Evolutionary conservation across 176 grass and related monocot genomes (phyloP).

Genomic region (Oryza glaberrima): DNA sequence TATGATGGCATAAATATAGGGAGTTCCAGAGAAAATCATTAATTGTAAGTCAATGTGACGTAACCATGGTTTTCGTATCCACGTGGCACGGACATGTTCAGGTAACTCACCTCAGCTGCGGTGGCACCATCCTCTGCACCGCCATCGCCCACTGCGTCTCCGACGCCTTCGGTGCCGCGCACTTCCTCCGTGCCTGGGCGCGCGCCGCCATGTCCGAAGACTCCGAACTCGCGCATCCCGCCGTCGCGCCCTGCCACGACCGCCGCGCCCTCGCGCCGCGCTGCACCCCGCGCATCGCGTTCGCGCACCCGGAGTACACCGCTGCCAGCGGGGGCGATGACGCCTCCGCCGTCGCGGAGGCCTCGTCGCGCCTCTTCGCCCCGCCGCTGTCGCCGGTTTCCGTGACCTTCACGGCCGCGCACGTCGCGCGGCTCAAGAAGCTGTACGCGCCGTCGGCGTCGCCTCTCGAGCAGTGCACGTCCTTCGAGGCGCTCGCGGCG

Average conservation of each 20-base stretch:
- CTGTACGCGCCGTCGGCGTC: conserved; percentile 50
- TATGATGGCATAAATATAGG: too few relatives aligned
- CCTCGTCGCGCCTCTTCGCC: conserved; percentile 43
- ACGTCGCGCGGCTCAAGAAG: conserved; percentile 68
- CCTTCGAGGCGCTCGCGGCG: conserved; percentile 83
- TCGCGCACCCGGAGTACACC: conserved; percentile 77
- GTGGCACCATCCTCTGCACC: conserved; percentile 80
- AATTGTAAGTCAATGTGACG: too few relatives aligned
- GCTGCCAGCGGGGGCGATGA: not conserved
- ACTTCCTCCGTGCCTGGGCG: conserved; percentile 92
- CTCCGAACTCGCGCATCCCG: conserved; percentile 8
- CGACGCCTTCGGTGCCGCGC: conserved; percentile 81
- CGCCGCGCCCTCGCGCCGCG: conserved; percentile 63
- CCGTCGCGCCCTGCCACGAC: conserved; percentile 48
- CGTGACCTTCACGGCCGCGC: conserved; percentile 70
- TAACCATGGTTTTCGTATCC: not conserved
- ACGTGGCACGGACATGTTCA: not conserved
- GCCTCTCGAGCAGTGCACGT: conserved; percentile 56
- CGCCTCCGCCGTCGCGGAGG: not conserved
- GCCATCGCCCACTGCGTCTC: conserved; percentile 90
- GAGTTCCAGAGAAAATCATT: too few relatives aligned
- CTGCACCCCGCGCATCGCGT: conserved; percentile 59
- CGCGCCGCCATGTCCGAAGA: conserved; percentile 13
- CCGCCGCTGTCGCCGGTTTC: conserved; percentile 66
- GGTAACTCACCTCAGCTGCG: conserved; percentile 85